A percentile compares a stretch with the other conserved stretches of the same genome.
Conservation (phyloP, 164 flowering plant species). For the Magnolia officinalis region DNA sequence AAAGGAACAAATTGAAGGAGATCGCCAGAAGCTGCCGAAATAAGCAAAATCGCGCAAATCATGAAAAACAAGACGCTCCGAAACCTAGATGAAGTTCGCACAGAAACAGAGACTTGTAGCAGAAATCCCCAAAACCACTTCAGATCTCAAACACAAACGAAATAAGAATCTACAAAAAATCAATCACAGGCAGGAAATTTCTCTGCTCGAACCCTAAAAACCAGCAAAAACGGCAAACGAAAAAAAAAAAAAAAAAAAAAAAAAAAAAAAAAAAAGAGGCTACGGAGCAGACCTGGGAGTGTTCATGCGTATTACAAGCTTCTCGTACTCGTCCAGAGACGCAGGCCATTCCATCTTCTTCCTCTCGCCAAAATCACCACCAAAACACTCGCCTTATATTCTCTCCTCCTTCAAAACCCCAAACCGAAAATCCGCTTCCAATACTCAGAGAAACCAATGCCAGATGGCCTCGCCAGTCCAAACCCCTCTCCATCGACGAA, state of each 20-base stretch:
- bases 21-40: background rate
- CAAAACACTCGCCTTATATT: background rate
- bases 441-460: slow-evolving; percentile 1
- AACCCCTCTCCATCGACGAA: slow-evolving; percentile 13
- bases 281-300: slow-evolving; percentile 54
- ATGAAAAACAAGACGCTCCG: slow-evolving; percentile 4
- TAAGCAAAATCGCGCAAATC: background rate
- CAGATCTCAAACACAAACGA: background rate
- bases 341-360: slow-evolving; percentile 38
- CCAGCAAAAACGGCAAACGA: background rate
- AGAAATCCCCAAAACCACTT: background rate
- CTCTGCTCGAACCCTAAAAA: background rate
- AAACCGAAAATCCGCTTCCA: background rate
- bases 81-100: background rate
- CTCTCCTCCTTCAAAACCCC: background rate
- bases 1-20: background rate
- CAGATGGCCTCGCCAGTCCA: slow-evolving; percentile 5
- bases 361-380: background rate
- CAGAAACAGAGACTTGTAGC: background rate
- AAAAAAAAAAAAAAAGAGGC: background rate
- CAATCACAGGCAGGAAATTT: background rate
- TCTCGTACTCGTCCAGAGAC: slow-evolving; percentile 58
- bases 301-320: slow-evolving; percentile 61
- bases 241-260: background rate
- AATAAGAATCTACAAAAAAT: background rate